Percentiles rank a stretch among this genome's conserved stretches.
Evolutionary conservation across 257 asterid genomes (phyloP).

Genomic region (Petunia secreta): DNA sequence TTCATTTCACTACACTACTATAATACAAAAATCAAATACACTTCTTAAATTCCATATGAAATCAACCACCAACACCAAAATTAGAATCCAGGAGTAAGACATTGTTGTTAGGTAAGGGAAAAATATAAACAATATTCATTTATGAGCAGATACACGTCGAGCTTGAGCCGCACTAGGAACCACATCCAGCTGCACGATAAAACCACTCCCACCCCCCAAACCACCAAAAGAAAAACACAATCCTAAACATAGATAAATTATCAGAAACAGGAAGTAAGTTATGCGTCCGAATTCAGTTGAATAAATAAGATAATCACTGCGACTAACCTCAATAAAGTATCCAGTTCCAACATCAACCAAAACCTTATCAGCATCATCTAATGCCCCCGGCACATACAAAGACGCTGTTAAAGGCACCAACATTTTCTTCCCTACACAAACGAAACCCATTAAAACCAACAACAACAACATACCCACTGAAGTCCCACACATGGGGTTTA

Average conservation of each 20-base stretch:
- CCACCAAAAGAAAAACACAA: too few relatives aligned
- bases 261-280: background rate
- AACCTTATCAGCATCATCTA: slow-evolving; percentile 89
- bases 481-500: too few relatives aligned
- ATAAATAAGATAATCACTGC: background rate
- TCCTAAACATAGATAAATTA: background rate
- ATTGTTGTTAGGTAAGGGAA: too few relatives aligned
- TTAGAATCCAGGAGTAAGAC: too few relatives aligned
- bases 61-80: background rate
- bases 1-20: background rate
- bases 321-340: slow-evolving; percentile 79
- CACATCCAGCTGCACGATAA: too few relatives aligned
- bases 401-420: slow-evolving; percentile 92
- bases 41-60: background rate
- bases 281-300: background rate
- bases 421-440: slow-evolving; percentile 71
- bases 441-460: background rate
- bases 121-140: too few relatives aligned
- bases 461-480: too few relatives aligned
- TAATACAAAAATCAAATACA: background rate
- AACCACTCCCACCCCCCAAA: too few relatives aligned
- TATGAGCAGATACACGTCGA: too few relatives aligned
- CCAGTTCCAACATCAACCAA: slow-evolving; percentile 97
- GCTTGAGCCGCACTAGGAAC: too few relatives aligned
- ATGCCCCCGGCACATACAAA: slow-evolving; percentile 78